Evolutionary conservation across 768 basidiomycete genomes (phyloP).

Genomic region (Boletus sensibilis): DNA sequence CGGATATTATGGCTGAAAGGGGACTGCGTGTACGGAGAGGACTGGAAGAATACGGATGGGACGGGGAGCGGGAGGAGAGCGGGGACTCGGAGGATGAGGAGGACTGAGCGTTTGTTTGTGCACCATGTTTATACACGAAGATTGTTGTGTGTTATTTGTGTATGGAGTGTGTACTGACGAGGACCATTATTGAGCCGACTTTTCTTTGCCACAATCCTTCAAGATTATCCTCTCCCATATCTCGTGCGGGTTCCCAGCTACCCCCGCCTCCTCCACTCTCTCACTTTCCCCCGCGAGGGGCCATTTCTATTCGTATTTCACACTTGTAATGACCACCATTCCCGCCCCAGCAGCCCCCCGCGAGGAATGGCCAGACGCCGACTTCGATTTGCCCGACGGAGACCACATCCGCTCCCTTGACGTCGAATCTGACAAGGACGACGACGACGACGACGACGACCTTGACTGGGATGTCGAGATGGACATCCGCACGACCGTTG

Average conservation of each 20-base stretch:
- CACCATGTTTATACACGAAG: constrained; percentile 19
- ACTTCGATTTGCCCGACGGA: constrained; percentile 82
- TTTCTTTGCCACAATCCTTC: constrained; percentile 10
- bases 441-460: constrained; percentile 59
- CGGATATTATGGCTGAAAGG: constrained; percentile 75
- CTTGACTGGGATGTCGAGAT: constrained; percentile 85
- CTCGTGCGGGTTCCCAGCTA: not conserved
- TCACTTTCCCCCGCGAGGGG: constrained; percentile 21
- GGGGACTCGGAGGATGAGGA: constrained; percentile 57
- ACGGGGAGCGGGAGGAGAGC: constrained; percentile 20
- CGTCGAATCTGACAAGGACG: constrained; percentile 62
- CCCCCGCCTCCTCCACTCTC: constrained; percentile 5
- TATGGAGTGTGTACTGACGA: no score
- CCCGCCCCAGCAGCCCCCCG: constrained; percentile 57
- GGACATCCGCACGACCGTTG: constrained; percentile 59
- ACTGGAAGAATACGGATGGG: constrained; percentile 46
- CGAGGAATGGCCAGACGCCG: constrained; percentile 86
- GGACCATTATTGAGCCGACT: no score
- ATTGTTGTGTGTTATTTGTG: constrained; percentile 23
- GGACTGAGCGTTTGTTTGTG: constrained; percentile 8
- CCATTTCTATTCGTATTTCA: constrained; percentile 20
- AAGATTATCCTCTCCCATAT: not conserved
- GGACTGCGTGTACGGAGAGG: constrained; percentile 62
- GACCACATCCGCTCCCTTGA: constrained; percentile 60
- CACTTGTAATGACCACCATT: constrained; percentile 52